A percentile compares a stretch with the other conserved stretches of the same genome.
phyloP scores from a whole-genome alignment of 2,329 filamentous ascomycete genomes.

The Phialophora expanda region DNA sequence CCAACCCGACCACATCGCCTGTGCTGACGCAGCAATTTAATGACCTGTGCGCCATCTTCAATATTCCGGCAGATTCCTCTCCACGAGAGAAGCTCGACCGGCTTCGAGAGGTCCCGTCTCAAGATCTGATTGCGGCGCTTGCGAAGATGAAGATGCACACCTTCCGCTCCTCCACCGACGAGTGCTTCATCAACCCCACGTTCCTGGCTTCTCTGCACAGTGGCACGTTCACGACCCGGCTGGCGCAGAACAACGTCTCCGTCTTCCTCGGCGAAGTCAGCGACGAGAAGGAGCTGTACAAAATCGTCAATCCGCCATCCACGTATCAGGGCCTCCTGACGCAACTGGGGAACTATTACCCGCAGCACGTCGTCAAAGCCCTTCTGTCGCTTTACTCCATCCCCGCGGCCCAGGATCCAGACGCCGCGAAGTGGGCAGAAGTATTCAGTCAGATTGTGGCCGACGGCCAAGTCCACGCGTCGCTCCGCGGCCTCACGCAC shows the following conservation, averaged over 20 bases:
- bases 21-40: constrained; percentile 52
- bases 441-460: constrained; percentile 52
- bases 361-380: constrained; percentile 47
- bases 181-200: constrained; percentile 47
- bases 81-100: constrained; percentile 43
- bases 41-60: constrained; percentile 49
- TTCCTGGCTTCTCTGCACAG: constrained; percentile 50
- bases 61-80: constrained; percentile 38
- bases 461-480: constrained; percentile 50
- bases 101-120: constrained; percentile 44
- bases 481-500: constrained; percentile 45
- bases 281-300: constrained; percentile 54
- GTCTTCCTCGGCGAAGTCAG: constrained; percentile 53
- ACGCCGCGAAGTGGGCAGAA: constrained; percentile 42
- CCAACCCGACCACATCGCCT: constrained; percentile 44
- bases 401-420: constrained; percentile 37
- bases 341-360: constrained; percentile 54
- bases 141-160: constrained; percentile 53
- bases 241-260: constrained; percentile 45
- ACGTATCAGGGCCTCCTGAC: constrained; percentile 45
- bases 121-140: constrained; percentile 46
- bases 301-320: constrained; percentile 49
- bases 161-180: constrained; percentile 54
- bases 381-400: constrained; percentile 47
- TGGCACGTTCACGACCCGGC: constrained; percentile 48